Percentiles rank a stretch among this genome's conserved stretches.
These are phyloP conservation scores for Talaromyces liani DNA, from an alignment of 495 filamentous ascomycete genomes.

Conservation along the genomic window DNA sequence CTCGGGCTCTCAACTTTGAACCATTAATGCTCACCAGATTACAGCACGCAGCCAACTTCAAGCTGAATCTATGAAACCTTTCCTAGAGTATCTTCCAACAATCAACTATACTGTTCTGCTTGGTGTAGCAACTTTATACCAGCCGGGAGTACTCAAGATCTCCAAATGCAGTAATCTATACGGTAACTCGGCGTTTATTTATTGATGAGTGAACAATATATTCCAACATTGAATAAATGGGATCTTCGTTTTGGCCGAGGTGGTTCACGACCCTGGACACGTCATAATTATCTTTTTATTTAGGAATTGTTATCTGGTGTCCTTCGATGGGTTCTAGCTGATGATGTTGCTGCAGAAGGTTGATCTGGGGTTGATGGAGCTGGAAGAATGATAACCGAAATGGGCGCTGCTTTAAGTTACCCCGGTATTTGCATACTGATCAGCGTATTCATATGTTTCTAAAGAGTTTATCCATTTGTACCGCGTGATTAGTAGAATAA, in stretches of 20 bases:
- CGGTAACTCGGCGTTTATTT: neutral
- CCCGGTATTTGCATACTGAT: neutral
- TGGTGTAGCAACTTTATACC: neutral
- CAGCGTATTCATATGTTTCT: too few species aligned
- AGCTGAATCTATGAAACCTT: neutral
- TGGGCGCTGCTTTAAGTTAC: neutral
- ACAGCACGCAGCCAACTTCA: neutral
- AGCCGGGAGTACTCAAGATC: neutral
- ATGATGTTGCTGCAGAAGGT: neutral
- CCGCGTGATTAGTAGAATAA: too few species aligned
- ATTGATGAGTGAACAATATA: constrained; percentile 7
- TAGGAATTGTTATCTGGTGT: neutral
- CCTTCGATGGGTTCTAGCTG: neutral
- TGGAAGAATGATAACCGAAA: neutral
- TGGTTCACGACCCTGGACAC: neutral
- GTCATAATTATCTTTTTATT: neutral
- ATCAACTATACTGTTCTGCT: neutral
- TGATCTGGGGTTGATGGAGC: neutral
- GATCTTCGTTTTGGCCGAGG: neutral
- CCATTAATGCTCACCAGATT: neutral
- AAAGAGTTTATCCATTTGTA: too few species aligned
- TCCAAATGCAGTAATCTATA: neutral
- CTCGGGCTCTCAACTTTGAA: neutral
- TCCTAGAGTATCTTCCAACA: neutral
- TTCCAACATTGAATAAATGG: neutral